Conservation (phyloP, 2,329 filamentous ascomycete genomes). For the Claviceps fusiformis region DNA sequence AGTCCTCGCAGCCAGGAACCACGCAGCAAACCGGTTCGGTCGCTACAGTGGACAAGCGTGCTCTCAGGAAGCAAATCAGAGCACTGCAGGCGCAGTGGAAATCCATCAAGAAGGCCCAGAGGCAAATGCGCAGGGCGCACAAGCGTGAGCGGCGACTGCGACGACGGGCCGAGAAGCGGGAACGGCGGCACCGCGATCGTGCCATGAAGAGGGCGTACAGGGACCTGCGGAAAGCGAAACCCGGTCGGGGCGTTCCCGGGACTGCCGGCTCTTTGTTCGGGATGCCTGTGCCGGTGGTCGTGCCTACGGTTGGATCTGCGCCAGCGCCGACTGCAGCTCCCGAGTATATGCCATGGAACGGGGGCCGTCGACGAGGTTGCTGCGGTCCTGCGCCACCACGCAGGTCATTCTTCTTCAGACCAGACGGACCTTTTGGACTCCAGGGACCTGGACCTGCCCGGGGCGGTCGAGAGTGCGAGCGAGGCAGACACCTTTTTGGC, state of each 20-base stretch:
- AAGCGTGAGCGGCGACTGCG: constrained; percentile 17
- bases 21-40: background rate
- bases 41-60: constrained; percentile 13
- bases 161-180: constrained; percentile 19
- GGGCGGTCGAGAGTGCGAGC: background rate
- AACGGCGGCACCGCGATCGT: constrained; percentile 17
- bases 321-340: constrained; percentile 3
- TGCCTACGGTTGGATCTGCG: background rate
- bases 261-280: background rate
- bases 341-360: background rate
- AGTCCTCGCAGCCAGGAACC: constrained; percentile 6
- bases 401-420: background rate
- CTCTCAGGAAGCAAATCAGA: constrained; percentile 30
- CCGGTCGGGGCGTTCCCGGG: constrained; percentile 5
- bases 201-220: constrained; percentile 18
- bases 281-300: constrained; percentile 1
- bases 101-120: constrained; percentile 17
- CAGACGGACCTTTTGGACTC: background rate
- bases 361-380: background rate
- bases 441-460: background rate
- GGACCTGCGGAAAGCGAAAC: constrained; percentile 13
- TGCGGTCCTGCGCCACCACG: background rate
- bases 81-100: constrained; percentile 30
- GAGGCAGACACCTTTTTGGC: constrained; percentile 1
- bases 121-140: constrained; percentile 16